Conservation (phyloP, 1,139 yeast genomes). For the Trichomonascaceae sp. region DNA sequence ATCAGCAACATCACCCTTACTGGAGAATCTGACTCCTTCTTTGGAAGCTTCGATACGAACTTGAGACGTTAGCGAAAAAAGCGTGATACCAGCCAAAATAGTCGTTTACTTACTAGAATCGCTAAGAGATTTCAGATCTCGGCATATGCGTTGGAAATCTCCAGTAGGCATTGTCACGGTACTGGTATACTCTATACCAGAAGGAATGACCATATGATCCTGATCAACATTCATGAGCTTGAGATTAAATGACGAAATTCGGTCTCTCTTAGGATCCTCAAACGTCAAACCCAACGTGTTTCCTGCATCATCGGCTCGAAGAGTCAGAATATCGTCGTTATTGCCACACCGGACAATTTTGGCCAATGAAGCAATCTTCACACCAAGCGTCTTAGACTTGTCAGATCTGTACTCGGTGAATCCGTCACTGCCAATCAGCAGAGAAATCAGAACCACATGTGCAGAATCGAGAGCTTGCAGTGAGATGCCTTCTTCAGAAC, state of each 20-base stretch:
- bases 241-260: slow-evolving; percentile 86
- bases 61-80: not conserved
- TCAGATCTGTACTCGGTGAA: slow-evolving; percentile 94
- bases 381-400: slow-evolving; percentile 85
- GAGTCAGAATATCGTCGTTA: slow-evolving; percentile 79
- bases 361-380: slow-evolving; percentile 78
- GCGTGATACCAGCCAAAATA: not conserved
- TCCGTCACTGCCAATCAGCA: slow-evolving; percentile 85
- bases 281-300: slow-evolving; percentile 75
- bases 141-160: slow-evolving; percentile 84
- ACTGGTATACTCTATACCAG: slow-evolving; percentile 75
- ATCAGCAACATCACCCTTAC: slow-evolving; percentile 89
- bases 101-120: slow-evolving; percentile 59
- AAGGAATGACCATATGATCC: slow-evolving; percentile 90
- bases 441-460: slow-evolving; percentile 85
- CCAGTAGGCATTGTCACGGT: slow-evolving; percentile 80
- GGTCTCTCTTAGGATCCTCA: slow-evolving; percentile 85
- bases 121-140: slow-evolving; percentile 79
- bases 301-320: slow-evolving; percentile 89
- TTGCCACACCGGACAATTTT: slow-evolving; percentile 90
- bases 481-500: slow-evolving; percentile 89
- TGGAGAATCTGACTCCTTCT: slow-evolving; percentile 83
- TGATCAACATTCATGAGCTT: slow-evolving; percentile 96
- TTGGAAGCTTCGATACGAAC: slow-evolving; percentile 66
- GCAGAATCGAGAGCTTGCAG: slow-evolving; percentile 98